These are phyloP conservation scores for Shiraia sp. DNA, from an alignment of 2,329 filamentous ascomycete genomes.

Conservation along the genomic window DNA sequence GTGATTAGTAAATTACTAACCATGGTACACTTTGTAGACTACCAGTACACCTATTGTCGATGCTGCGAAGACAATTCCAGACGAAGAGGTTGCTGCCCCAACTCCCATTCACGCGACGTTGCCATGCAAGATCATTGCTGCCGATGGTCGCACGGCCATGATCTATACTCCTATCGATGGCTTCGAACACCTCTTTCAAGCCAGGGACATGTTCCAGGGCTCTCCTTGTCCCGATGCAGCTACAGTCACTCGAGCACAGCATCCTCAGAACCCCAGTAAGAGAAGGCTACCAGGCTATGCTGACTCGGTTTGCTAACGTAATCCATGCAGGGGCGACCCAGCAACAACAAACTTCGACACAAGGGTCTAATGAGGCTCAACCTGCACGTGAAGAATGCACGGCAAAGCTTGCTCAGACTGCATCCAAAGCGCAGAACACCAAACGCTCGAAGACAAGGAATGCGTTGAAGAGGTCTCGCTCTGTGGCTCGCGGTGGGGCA, in stretches of 20 bases:
- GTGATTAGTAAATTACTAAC: background rate
- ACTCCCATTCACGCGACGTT: conserved; percentile 19
- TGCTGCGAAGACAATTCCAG: background rate
- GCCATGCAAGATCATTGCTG: conserved; percentile 19
- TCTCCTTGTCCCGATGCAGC: background rate
- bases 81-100: conserved; percentile 16
- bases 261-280: background rate
- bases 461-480: conserved; percentile 19
- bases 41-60: background rate
- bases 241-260: background rate
- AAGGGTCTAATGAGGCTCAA: too few relatives aligned
- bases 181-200: conserved; percentile 29
- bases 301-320: background rate
- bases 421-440: background rate
- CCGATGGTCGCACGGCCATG: conserved; percentile 24
- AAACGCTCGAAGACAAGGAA: conserved; percentile 3
- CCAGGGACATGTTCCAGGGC: conserved; percentile 1
- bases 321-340: background rate
- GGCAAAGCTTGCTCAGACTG: too few relatives aligned
- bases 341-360: too few relatives aligned
- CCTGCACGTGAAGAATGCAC: too few relatives aligned
- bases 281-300: too few relatives aligned
- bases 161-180: conserved; percentile 26
- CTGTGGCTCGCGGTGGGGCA: conserved; percentile 4
- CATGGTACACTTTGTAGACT: background rate